phyloP scores from a whole-genome alignment of 805 yeast genomes.

The Metschnikowia rubicola region DNA sequence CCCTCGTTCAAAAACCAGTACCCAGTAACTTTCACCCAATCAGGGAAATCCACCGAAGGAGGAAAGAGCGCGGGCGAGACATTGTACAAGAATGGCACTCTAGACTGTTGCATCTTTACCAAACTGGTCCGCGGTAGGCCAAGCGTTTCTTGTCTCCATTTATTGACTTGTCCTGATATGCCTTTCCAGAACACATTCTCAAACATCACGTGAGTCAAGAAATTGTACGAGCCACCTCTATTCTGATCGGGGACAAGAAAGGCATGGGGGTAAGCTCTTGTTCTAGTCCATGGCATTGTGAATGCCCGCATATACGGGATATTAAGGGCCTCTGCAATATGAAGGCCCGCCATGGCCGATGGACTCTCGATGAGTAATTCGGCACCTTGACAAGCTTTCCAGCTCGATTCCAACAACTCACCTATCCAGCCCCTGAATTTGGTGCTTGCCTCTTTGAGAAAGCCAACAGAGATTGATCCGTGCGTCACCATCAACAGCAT shows the following conservation, averaged over 20 bases:
- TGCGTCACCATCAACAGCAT: slow-evolving; percentile 92
- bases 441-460: slow-evolving; percentile 76
- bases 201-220: slow-evolving; percentile 87
- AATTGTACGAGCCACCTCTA: slow-evolving; percentile 89
- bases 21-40: slow-evolving; percentile 94
- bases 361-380: slow-evolving; percentile 94
- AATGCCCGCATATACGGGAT: slow-evolving; percentile 93
- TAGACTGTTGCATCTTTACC: slow-evolving; percentile 66
- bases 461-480: slow-evolving; percentile 79
- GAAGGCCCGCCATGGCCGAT: slow-evolving; percentile 92
- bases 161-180: slow-evolving; percentile 78
- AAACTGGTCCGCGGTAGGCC: slow-evolving; percentile 67
- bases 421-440: slow-evolving; percentile 82
- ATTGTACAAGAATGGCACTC: slow-evolving; percentile 85
- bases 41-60: slow-evolving; percentile 89
- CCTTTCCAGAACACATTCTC: slow-evolving; percentile 95
- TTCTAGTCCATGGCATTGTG: slow-evolving; percentile 98
- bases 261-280: slow-evolving; percentile 95
- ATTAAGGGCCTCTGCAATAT: slow-evolving; percentile 86
- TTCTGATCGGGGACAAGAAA: slow-evolving; percentile 92
- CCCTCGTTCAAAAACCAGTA: slow-evolving; percentile 89
- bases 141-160: slow-evolving; percentile 74
- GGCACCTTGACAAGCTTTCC: slow-evolving; percentile 82
- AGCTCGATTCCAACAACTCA: slow-evolving; percentile 66
- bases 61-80: slow-evolving; percentile 87